Evolutionary conservation across 495 filamentous ascomycete species (phyloP), one percentile per base, ranked within the genome.

Genomic region (Trichoderma orchidacearum): DNA sequence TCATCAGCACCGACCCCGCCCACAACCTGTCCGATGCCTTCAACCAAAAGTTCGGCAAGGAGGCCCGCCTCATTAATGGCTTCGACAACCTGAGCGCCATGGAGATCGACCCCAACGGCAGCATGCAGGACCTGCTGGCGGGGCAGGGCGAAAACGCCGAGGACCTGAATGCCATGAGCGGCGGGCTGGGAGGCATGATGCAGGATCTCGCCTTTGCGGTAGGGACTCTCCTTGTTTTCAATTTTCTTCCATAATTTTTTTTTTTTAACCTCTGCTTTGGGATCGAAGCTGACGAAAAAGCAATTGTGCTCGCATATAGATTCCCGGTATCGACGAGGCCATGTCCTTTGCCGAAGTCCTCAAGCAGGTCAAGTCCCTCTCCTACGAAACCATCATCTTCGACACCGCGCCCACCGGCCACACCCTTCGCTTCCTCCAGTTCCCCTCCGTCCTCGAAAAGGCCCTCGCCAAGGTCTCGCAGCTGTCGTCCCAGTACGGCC

Each of bases 341-440:
- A 97, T 97, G 94, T 96, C 93, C 52, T 99, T 97, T 65, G 93
- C 93, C 64, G 93, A 97, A 73, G 93, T 97, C 51, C 80, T 97
- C 58, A 97, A 99, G 72, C 94, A 99, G 73, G 93, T 99, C 74
- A 97, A 97, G 72, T 94, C 88, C n/a, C 84, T 97, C 60, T 94
- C 89, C 9, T 99, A 97, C 80, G 93, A 96, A 68, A 85, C 89
- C 62, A 96, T 99, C 71, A 89, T 99, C 68, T 99, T 97, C 82
- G 93, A 99, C 66, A 99, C 93, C 41, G 93, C 93, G 1, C 93
- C 93, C 7, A 99, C 93, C n/a, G 93, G 93, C 50, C 93, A 99
- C 79, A 99, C 93, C 0, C 84, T 99, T 56, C 93, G 93, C 63
- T 99, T 99, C 77, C 84, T 99, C 30, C 93, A 99, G 68, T 99